Evolutionary conservation across 306 rosid species (phyloP), one percentile per base, ranked within the genome.

Genomic region (Fragaria nilgerrensis): DNA sequence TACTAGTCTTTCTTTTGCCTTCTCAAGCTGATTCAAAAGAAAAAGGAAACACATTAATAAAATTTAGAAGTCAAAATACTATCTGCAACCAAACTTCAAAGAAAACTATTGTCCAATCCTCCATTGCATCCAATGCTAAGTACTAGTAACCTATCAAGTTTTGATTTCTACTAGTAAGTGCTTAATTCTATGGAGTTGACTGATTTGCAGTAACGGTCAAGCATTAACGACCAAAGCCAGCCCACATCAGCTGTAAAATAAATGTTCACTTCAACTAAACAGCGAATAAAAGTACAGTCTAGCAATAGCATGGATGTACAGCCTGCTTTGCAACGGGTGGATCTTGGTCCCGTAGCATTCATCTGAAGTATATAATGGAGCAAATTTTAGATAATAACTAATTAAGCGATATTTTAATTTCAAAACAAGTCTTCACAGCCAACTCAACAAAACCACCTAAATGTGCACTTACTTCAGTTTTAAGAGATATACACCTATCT

Each of bases 401-500:
- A 23, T 50, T 17, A 36, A 64, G n/a, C 17, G 14, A 34, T 27
- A 64, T 32, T 12, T 62, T 62, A 8, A 62, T 62, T 41, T 13
- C 8, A 34, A 36, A 65, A 65, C 69, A 22, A 12, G 69, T 8
- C 45, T 62, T 27, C 68, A 17, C 68, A 63, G 2, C 68, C 22
- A 63, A 36, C 72, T 20, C 49, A 39, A 67, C 32, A 29, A 10
- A 67, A 69, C 73, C 20, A 69, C n/a, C 49, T 37, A 67, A 43
- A n/a, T 34, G 34, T 44, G 56, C 53, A 27, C 90, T 78, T 80
- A 94, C 98, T 93, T 83, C 80, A 70, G 75, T 36, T 83, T 85
- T 89, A 1, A 94, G 93, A 79, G 90, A 82, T 85, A 78, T 82
- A 64, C 86, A 44, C 58, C 62, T 79, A 59, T 88, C 92, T 80